Conservation (phyloP, 148 eudicot genomes). For the Oxyria digyna region DNA sequence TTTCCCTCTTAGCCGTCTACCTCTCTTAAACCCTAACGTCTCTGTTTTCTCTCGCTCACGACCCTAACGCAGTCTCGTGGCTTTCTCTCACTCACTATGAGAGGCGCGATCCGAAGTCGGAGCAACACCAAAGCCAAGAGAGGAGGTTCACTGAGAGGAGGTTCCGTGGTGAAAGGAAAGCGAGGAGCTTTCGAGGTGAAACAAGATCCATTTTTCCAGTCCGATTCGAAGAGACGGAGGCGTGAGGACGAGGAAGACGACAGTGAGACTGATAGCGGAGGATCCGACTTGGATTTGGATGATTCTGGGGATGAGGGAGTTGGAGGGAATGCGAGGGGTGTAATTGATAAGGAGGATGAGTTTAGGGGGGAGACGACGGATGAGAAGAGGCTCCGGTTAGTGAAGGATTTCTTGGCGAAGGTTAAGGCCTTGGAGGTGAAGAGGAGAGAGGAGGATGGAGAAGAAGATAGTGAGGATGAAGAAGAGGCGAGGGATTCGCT, state of each 20-base stretch:
- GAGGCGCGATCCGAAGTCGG: background rate
- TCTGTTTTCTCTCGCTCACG: background rate
- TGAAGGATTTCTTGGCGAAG: slow-evolving; percentile 13
- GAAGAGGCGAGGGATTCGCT: slow-evolving; percentile 47
- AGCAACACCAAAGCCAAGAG: background rate
- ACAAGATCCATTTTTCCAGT: background rate
- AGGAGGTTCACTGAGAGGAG: too few relatives aligned
- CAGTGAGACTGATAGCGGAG: slow-evolving; percentile 20
- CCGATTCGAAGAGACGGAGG: background rate
- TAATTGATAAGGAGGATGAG: slow-evolving; percentile 17
- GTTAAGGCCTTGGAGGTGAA: slow-evolving; percentile 15
- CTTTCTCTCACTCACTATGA: background rate
- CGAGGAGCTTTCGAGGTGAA: background rate
- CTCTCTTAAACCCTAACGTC: background rate
- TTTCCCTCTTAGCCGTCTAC: background rate
- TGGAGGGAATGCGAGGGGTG: background rate
- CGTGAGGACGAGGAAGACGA: slow-evolving; percentile 12
- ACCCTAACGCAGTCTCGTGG: too few relatives aligned
- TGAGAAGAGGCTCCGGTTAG: slow-evolving; percentile 19
- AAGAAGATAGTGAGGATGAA: slow-evolving; percentile 19
- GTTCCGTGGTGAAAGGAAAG: too few relatives aligned
- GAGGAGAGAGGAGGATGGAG: slow-evolving; percentile 25
- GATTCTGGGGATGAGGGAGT: slow-evolving; percentile 6
- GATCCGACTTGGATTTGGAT: slow-evolving; percentile 11
- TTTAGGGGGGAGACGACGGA: slow-evolving; percentile 25